Evolutionary conservation across 768 basidiomycete species (phyloP), one percentile per base, ranked within the genome.

Genomic region (Ephemerocybe angulata): DNA sequence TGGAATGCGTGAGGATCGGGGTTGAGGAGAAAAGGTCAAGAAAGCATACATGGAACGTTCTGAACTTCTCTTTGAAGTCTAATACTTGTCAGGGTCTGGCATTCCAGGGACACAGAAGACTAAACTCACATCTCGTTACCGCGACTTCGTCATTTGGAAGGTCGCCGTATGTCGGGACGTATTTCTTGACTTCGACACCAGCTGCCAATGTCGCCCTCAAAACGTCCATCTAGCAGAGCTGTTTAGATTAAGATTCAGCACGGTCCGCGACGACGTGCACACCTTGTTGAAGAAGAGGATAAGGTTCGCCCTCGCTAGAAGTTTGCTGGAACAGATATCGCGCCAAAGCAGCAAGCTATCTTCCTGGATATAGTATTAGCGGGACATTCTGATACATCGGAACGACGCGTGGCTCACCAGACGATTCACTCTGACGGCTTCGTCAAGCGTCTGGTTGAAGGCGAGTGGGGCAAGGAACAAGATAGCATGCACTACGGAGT

Each of bases 201-300:
- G 81, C 68, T 10, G 71, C 72, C 44, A 90, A 72, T 3, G 80
- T 87, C 3, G 77, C 72, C 40, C 72, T 67, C 22, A 87, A 66
- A 24, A 88, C 81, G 72, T 88, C 80, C 72, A 62, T 70, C 67
- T 73, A 56, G 33, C 43, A 10, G 1, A 15, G 24, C 29, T 19
- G 24, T 15, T n/a, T 19, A 25, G 7, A 24, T 50, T 33, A 33
- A 37, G 33, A 40, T 11, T 22, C n/a, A 21, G 35, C 17, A 41
- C 1, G 25, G 7, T 29, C 8, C n/a, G n/a, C n/a, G n/a, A n/a
- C n/a, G 15, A 52, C 0, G 5, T 24, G 60, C 67, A 25, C 56
- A 80, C 83, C 73, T 90, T 90, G 64, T 91, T 91, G 55, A 90
- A 73, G 69, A 91, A 90, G 12, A 90, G 68, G 28, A 90, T 83